These are phyloP conservation scores for Pseudozyma thailandica DNA, from an alignment of 1,284 basidiomycete species.

Conservation along the genomic window DNA sequence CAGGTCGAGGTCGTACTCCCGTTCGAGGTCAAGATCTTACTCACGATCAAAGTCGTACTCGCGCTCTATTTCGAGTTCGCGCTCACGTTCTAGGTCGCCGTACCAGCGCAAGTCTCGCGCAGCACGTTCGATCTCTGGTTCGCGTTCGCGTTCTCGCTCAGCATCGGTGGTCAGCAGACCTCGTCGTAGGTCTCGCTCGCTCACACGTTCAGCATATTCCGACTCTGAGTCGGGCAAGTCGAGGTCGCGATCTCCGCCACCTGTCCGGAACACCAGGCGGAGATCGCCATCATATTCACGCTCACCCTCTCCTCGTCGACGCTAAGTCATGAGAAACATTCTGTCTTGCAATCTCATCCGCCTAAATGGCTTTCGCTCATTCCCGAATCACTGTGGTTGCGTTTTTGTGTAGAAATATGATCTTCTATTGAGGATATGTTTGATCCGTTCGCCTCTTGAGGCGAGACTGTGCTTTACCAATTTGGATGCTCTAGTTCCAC, in stretches of 20 bases:
- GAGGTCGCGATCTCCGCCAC: conserved; percentile 19
- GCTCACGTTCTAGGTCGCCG: conserved; percentile 8
- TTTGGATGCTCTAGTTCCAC: conserved; percentile 37
- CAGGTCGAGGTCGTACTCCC: conserved; percentile 10
- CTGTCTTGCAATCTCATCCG: no score
- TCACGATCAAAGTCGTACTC: conserved; percentile 18
- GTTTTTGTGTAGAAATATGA: neutral
- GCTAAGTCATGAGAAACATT: neutral
- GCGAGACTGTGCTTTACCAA: conserved; percentile 17
- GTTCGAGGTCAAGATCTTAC: conserved; percentile 24
- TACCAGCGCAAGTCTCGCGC: neutral
- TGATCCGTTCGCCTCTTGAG: neutral
- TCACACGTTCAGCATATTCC: conserved; percentile 18
- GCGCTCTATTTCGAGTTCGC: conserved; percentile 20
- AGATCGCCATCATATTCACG: conserved; percentile 25
- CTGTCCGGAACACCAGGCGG: neutral
- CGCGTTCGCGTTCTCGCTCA: conserved; percentile 32
- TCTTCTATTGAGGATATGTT: neutral
- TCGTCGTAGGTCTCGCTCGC: conserved; percentile 8
- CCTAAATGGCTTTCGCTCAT: no score
- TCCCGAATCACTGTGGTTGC: no score
- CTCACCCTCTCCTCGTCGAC: conserved; percentile 17
- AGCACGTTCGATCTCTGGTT: conserved; percentile 10
- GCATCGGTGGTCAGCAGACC: conserved; percentile 5
- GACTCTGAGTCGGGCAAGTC: conserved; percentile 13